Conservation (phyloP, 2,329 filamentous ascomycete genomes). For the Gnomoniopsis sp. region DNA sequence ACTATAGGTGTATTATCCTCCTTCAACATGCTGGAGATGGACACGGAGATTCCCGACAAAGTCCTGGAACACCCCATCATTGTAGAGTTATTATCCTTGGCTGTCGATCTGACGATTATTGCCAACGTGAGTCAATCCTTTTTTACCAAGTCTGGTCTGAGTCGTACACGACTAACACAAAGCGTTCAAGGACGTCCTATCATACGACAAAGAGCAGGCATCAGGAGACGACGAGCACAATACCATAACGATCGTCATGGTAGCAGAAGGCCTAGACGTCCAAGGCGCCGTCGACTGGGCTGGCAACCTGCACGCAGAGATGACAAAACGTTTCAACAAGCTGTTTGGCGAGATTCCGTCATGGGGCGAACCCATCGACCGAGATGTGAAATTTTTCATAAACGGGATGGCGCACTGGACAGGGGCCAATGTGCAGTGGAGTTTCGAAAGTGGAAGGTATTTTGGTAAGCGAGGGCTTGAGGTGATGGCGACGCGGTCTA, state of each 20-base stretch:
- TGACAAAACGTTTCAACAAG: conserved; percentile 16
- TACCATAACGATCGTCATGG: conserved; percentile 27
- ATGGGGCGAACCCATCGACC: conserved; percentile 17
- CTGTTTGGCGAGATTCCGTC: conserved; percentile 14
- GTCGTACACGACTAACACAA: neutral
- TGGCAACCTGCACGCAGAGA: conserved; percentile 5
- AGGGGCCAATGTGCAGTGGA: conserved; percentile 23
- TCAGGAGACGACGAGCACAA: conserved; percentile 28
- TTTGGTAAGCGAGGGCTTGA: neutral
- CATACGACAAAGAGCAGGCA: conserved; percentile 28
- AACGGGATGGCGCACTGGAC: conserved; percentile 24
- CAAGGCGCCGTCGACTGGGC: conserved; percentile 20
- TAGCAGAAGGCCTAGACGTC: neutral
- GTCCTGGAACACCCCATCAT: conserved; percentile 21
- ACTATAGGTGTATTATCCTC: conserved; percentile 25
- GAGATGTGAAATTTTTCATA: conserved; percentile 18
- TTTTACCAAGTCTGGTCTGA: neutral
- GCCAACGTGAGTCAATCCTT: conserved; percentile 22
- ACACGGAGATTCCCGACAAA: conserved; percentile 22
- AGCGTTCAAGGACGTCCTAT: conserved; percentile 23
- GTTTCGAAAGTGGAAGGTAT: conserved; percentile 28
- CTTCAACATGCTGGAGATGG: conserved; percentile 23
- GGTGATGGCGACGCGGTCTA: neutral
- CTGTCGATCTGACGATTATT: conserved; percentile 24
- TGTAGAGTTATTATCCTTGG: conserved; percentile 19